A percentile compares a stretch with the other conserved stretches of the same genome.
Conservation (phyloP, 371 early-diverging fungal species). For the Rhizopus microsporus region DNA sequence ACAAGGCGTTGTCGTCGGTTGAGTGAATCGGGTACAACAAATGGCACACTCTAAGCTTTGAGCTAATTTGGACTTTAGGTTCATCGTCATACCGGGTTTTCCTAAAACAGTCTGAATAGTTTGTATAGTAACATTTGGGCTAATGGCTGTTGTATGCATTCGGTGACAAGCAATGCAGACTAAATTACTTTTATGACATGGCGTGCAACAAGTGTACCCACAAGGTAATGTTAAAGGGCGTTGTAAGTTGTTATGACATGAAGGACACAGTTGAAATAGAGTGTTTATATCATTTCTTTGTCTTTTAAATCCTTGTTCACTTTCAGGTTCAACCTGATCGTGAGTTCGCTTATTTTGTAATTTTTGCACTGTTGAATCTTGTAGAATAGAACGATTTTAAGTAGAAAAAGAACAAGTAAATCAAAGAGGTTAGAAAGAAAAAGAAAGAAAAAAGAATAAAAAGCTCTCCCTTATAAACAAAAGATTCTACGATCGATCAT, state of each 20-base stretch:
- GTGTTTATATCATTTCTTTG: constrained; percentile 2
- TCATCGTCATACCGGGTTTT: constrained; percentile 4
- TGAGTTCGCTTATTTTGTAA: constrained; percentile 18
- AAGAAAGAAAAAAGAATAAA: not conserved
- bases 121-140: constrained; percentile 23
- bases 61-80: constrained; percentile 5
- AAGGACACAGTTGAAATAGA: constrained; percentile 12
- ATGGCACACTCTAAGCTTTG: constrained; percentile 65
- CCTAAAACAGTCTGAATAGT: constrained; percentile 12
- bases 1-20: constrained; percentile 67
- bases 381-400: not conserved
- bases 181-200: constrained; percentile 22
- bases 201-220: constrained; percentile 44
- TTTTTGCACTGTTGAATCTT: constrained; percentile 16
- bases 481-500: not conserved
- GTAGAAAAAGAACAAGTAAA: constrained; percentile 11
- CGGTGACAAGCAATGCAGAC: constrained; percentile 19
- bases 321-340: constrained; percentile 24
- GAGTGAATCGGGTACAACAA: constrained; percentile 55
- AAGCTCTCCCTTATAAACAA: not conserved
- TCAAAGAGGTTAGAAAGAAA: constrained; percentile 3
- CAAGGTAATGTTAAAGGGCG: constrained; percentile 52
- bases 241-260: constrained; percentile 18
- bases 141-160: constrained; percentile 13
- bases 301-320: constrained; percentile 3